phyloP scores from a whole-genome alignment of 805 yeast species.

The Myxozyma geophila region DNA sequence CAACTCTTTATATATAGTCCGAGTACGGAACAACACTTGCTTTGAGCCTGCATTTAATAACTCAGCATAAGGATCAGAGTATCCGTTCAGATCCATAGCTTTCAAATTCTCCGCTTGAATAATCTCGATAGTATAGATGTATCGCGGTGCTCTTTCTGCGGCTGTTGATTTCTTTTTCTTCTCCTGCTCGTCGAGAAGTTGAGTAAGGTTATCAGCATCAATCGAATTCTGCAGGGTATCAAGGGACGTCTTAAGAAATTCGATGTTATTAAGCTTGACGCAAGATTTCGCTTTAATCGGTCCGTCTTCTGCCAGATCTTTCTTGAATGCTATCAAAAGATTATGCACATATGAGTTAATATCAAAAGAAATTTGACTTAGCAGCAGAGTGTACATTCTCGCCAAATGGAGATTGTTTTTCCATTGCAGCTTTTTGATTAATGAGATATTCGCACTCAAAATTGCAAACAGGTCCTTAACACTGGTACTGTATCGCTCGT shows the following conservation, averaged over 20 bases:
- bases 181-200: slow-evolving; percentile 44
- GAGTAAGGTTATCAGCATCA: slow-evolving; percentile 62
- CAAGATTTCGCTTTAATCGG: slow-evolving; percentile 1
- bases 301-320: slow-evolving; percentile 32
- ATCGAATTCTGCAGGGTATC: slow-evolving; percentile 58
- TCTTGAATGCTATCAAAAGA: slow-evolving; percentile 39
- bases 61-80: slow-evolving; percentile 62
- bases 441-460: slow-evolving; percentile 59
- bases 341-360: slow-evolving; percentile 52
- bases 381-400: slow-evolving; percentile 60
- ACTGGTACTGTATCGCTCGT: slow-evolving; percentile 56
- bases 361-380: slow-evolving; percentile 67
- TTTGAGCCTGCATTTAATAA: slow-evolving; percentile 60
- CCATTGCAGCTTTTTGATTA: slow-evolving; percentile 72
- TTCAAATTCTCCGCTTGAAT: slow-evolving; percentile 65
- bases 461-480: slow-evolving; percentile 70
- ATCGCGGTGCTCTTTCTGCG: slow-evolving; percentile 43
- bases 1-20: slow-evolving; percentile 60
- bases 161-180: slow-evolving; percentile 10
- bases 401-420: slow-evolving; percentile 64
- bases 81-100: slow-evolving; percentile 53
- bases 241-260: slow-evolving; percentile 44
- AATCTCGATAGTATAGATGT: slow-evolving; percentile 66
- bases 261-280: slow-evolving; percentile 55
- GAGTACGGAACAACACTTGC: slow-evolving; percentile 68